Conservation (phyloP, 345 rosid genomes). For the Brassica rapa region DNA sequence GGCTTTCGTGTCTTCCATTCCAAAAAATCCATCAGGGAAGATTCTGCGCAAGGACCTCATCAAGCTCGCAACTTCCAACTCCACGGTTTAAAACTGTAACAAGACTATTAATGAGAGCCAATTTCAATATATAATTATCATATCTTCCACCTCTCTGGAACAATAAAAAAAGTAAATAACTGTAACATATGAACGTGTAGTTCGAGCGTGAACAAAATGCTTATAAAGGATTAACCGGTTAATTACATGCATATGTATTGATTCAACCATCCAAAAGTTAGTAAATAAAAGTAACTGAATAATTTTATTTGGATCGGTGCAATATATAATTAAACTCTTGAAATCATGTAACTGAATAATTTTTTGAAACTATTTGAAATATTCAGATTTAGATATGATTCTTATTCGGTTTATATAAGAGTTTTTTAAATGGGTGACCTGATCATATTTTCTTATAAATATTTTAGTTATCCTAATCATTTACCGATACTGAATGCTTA, state of each 20-base stretch:
- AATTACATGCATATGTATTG: not conserved
- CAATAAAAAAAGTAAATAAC: not conserved
- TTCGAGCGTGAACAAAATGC: not conserved
- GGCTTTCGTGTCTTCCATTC: conserved; percentile 52
- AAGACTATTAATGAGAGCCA: not conserved
- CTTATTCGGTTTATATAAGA: too few species aligned
- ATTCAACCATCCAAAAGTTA: not conserved
- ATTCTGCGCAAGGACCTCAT: conserved; percentile 90
- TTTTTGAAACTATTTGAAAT: too few species aligned
- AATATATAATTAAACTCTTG: not conserved
- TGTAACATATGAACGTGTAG: not conserved
- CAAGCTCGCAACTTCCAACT: conserved; percentile 77
- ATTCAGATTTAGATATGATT: too few species aligned
- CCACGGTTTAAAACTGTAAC: conserved; percentile 41
- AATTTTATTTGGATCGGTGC: not conserved
- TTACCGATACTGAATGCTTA: not conserved
- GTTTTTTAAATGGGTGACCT: not conserved
- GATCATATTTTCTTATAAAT: not conserved
- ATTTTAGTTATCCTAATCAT: not conserved
- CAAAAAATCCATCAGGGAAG: conserved; percentile 93
- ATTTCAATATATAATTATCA: not conserved
- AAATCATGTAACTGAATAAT: too few species aligned
- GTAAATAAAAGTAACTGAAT: not conserved
- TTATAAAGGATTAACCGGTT: not conserved
- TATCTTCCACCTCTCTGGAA: not conserved